Evolutionary conservation across 192 early-diverging fungal species (phyloP), one percentile per base, ranked within the genome.

Genomic region (Funneliformis geosporum): DNA sequence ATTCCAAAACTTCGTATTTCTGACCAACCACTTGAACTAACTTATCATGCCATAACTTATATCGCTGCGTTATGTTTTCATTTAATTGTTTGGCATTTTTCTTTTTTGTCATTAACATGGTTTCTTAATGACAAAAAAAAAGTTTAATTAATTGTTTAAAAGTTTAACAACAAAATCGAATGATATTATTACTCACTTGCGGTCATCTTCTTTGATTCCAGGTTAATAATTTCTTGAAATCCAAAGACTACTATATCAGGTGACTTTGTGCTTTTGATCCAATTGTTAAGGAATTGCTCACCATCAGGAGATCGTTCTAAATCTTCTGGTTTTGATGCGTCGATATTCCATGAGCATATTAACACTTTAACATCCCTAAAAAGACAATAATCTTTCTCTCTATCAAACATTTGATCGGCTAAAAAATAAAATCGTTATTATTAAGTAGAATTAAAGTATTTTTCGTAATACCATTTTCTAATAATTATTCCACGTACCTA

Each of bases 341-440:
- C 96, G 77, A 96, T 93, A 84, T 99, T 99, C 93, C 94, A 99
- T 66, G 93, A 96, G 78, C 93, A 93, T 38, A 99, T 90, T 71
- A 96, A 85, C 33, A 97, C 84, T 10, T 89, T 86, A 14, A 95
- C 70, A 33, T 91, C 86, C 27, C 89, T 87, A 84, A 90, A 93
- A 8, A 76, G 85, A 46, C 90, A 89, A 76, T 90, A 94, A 47
- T 92, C 88, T 62, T 80, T 75, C 69, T 90, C 89, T 33, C 88
- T 89, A 2, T 86, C 81, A 33, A 86, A 81, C 86, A 96, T 87
- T 80, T 90, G 87, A 42, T 85, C 80, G 55, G 90, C 90, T 90
- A 77, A 12, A 47, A 62, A 38, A 2, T 60, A 28, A 67, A 61
- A 69, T 40, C 39, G 16, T 60, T 46, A 68, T 33, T 44, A 27